Evolutionary conservation across 1,284 basidiomycete genomes (phyloP), one percentile per base, ranked within the genome.

Genomic region (Neolentinus lepideus): DNA sequence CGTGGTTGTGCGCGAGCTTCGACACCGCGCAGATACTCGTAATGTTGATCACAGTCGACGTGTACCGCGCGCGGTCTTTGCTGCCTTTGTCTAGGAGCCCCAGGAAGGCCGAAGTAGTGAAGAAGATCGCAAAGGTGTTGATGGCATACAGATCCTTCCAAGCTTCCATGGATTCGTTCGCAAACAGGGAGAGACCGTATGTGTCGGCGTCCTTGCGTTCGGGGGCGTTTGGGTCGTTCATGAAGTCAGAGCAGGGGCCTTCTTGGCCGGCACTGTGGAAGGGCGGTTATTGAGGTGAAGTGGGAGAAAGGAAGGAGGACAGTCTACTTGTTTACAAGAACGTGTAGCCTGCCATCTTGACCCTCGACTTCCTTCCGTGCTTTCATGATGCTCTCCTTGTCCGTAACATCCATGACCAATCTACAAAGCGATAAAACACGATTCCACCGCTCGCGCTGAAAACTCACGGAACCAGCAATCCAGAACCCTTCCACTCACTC

Each of bases 301-400:
- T 51, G 21, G 54, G 54, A 43, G 55, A 31, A 54, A 58, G 53
- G n/a, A 22, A 54, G 31, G 56, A 52, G 31, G 38, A 45, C 14
- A 27, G 36, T 60, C 79, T 47, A 91, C 88, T 92, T 91, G 71
- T 92, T 92, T 46, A 92, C 81, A 1, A 92, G 77, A 48, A 92
- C 78, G 63, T 92, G 87, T 25, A 92, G 67, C 61, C 78, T 86
- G 24, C 88, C 86, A 54, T 92, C 86, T 59, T 72, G 75, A 46
- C 76, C 68, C 56, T 81, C 75, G 47, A 87, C 78, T 14, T 72
- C 56, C 52, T 78, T 74, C 60, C 80, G 80, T 2, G 76, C 80
- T 10, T 69, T 71, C 47, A 72, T 60, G 56, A 92, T 90, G 58
- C 85, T 87, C 27, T 78, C 73, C 62, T 86, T 87, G 64, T 79